phyloP scores from a whole-genome alignment of 2,329 filamentous ascomycete species.

The Thelonectria blattea region DNA sequence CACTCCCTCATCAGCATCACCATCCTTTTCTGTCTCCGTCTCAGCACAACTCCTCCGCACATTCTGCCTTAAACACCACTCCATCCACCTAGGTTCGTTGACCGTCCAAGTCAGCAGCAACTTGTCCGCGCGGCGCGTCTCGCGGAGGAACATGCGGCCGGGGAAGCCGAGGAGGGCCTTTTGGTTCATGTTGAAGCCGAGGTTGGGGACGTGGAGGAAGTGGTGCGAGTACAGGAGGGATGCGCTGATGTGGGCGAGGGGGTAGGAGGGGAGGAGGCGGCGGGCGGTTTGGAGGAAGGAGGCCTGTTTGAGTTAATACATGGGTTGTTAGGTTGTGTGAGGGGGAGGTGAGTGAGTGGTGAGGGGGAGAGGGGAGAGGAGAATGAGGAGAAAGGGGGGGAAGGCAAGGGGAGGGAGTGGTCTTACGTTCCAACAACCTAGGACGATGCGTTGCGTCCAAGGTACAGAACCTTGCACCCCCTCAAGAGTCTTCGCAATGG shows the following conservation, averaged over 20 bases:
- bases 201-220: constrained; percentile 68
- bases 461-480: constrained; percentile 56
- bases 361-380: background rate
- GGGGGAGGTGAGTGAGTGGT: constrained; percentile 71
- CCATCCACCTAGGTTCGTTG: constrained; percentile 79
- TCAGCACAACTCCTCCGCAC: background rate
- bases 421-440: constrained; percentile 81
- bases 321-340: too few species aligned
- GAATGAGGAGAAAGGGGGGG: background rate
- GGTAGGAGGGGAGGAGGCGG: constrained; percentile 66
- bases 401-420: background rate
- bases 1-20: background rate
- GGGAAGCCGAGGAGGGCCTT: constrained; percentile 70
- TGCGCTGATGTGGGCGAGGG: constrained; percentile 71
- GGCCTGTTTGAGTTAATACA: constrained; percentile 49
- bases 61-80: constrained; percentile 69
- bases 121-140: constrained; percentile 56
- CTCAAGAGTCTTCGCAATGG: constrained; percentile 69
- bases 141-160: constrained; percentile 69
- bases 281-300: constrained; percentile 71
- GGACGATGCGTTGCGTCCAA: constrained; percentile 76
- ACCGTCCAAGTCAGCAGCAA: constrained; percentile 85
- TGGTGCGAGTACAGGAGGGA: constrained; percentile 71
- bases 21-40: background rate
- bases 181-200: constrained; percentile 81